Percentiles rank a stretch among this genome's conserved stretches.
phyloP scores from a whole-genome alignment of 2,329 filamentous ascomycete species.

The Escovopsis sp. region DNA sequence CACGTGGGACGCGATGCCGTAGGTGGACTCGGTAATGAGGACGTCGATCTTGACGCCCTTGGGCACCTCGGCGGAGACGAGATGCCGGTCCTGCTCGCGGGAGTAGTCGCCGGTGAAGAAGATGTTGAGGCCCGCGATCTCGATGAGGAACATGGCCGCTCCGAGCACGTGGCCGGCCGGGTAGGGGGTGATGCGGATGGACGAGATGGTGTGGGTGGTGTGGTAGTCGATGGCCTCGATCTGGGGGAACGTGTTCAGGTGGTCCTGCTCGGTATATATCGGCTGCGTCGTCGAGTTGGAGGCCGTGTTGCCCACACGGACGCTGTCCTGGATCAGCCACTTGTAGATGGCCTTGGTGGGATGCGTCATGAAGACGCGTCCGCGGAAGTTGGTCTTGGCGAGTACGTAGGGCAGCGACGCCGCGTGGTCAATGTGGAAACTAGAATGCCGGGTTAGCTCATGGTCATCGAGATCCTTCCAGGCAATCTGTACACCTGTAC shows the following conservation, averaged over 20 bases:
- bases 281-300: constrained; percentile 52
- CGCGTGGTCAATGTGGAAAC: constrained; percentile 98
- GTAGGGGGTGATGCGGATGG: constrained; percentile 91
- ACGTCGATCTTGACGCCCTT: constrained; percentile 85
- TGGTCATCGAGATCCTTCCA: constrained; percentile 1
- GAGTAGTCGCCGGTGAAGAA: constrained; percentile 98
- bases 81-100: constrained; percentile 83
- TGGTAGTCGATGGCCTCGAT: constrained; percentile 98
- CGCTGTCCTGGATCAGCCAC: constrained; percentile 95
- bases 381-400: constrained; percentile 94
- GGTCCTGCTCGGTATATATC: constrained; percentile 90
- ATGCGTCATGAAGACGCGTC: constrained; percentile 97
- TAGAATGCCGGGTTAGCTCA: constrained; percentile 25
- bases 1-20: constrained; percentile 87
- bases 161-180: constrained; percentile 96
- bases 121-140: constrained; percentile 92
- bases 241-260: constrained; percentile 79
- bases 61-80: constrained; percentile 86
- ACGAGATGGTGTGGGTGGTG: constrained; percentile 93
- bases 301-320: constrained; percentile 67
- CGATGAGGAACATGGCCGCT: constrained; percentile 95
- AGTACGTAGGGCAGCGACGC: constrained; percentile 95
- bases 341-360: constrained; percentile 99
- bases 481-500: neutral
- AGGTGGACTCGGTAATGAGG: constrained; percentile 93